Conservation (phyloP, 306 rosid species). For the Gleditsia sinensis region DNA sequence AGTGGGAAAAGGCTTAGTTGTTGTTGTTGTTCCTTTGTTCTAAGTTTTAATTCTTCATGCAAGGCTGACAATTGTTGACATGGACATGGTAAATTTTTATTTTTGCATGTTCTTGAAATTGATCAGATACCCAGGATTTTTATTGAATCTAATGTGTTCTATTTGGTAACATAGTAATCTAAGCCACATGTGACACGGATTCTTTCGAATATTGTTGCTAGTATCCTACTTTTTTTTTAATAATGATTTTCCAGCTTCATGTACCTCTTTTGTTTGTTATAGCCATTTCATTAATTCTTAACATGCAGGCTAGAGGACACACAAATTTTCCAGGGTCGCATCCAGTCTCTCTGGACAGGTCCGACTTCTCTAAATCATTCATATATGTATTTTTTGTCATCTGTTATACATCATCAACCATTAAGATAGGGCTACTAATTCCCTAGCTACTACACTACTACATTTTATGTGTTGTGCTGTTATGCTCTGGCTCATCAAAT, state of each 20-base stretch:
- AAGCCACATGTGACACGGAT: slow-evolving; percentile 8
- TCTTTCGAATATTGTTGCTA: background rate
- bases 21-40: slow-evolving; percentile 32
- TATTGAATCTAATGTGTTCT: slow-evolving; percentile 6
- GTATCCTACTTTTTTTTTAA: background rate
- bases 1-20: too few relatives aligned
- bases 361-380: slow-evolving; percentile 21
- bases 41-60: background rate
- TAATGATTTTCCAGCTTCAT: slow-evolving; percentile 24
- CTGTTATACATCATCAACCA: slow-evolving; percentile 4
- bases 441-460: background rate
- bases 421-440: slow-evolving; percentile 14
- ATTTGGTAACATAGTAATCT: slow-evolving; percentile 22
- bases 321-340: slow-evolving; percentile 93
- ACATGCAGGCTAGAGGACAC: slow-evolving; percentile 74
- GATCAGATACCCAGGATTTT: background rate
- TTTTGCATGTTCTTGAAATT: slow-evolving; percentile 10
- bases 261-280: slow-evolving; percentile 22
- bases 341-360: slow-evolving; percentile 97
- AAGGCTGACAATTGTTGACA: slow-evolving; percentile 1
- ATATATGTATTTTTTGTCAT: slow-evolving; percentile 6
- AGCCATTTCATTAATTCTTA: slow-evolving; percentile 33
- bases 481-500: slow-evolving; percentile 12
- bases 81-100: background rate
- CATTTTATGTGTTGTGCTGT: background rate